These are phyloP conservation scores for Hypoxylon sp. DNA, from an alignment of 2,329 filamentous ascomycete species.

Conservation along the genomic window DNA sequence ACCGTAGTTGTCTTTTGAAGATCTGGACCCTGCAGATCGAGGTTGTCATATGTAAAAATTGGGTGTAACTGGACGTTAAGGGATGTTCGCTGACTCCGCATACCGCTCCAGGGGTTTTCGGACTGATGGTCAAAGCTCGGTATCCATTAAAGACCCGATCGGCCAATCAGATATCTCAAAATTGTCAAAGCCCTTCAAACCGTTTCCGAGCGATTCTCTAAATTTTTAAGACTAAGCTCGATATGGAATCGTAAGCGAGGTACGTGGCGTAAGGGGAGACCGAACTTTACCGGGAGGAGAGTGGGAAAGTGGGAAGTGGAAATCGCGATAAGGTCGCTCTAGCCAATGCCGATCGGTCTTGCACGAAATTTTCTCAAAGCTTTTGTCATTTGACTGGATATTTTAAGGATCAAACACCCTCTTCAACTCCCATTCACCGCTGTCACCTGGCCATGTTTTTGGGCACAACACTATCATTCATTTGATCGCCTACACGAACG, in stretches of 20 bases:
- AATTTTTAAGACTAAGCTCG: constrained; percentile 31
- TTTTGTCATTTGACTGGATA: constrained; percentile 35
- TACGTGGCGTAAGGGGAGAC: constrained; percentile 15
- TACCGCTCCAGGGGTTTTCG: constrained; percentile 36
- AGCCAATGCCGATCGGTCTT: constrained; percentile 42
- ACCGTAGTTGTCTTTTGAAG: constrained; percentile 3
- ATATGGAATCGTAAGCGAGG: constrained; percentile 28
- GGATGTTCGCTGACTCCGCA: constrained; percentile 35
- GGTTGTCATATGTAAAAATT: constrained; percentile 36
- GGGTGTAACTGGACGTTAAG: constrained; percentile 28
- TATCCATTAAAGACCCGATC: constrained; percentile 14
- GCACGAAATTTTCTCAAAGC: constrained; percentile 39
- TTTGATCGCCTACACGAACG: background rate
- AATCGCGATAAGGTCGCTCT: constrained; percentile 37
- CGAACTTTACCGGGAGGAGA: constrained; percentile 43
- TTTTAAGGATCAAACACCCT: constrained; percentile 28
- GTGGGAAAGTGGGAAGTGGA: constrained; percentile 27
- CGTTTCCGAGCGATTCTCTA: constrained; percentile 48
- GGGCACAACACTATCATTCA: constrained; percentile 26
- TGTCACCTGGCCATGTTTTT: constrained; percentile 10
- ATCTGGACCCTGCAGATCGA: constrained; percentile 47
- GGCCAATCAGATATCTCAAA: constrained; percentile 39
- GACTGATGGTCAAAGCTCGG: constrained; percentile 42
- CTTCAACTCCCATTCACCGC: constrained; percentile 20
- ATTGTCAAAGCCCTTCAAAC: constrained; percentile 17